Conservation (phyloP, 306 rosid species). For the Malus sieversii region DNA sequence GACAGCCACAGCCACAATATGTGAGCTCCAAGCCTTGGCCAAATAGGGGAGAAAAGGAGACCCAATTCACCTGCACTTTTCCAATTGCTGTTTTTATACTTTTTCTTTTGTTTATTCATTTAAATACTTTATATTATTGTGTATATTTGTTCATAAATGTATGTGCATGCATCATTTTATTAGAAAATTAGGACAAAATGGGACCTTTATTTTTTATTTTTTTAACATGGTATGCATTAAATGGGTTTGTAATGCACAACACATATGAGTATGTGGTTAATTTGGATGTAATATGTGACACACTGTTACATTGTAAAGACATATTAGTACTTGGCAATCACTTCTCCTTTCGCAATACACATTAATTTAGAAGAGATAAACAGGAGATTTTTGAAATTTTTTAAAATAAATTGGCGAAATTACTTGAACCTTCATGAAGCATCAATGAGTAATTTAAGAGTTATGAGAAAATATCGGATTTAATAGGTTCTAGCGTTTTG, state of each 20-base stretch:
- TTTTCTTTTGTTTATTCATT: background rate
- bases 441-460: background rate
- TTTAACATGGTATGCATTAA: background rate
- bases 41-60: background rate
- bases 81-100: background rate
- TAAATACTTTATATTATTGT: background rate
- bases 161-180: background rate
- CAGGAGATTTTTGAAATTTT: background rate
- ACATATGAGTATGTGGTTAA: background rate
- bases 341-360: background rate
- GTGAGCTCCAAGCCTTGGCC: background rate
- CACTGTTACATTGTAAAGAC: background rate
- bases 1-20: background rate
- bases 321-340: background rate
- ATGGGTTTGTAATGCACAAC: background rate
- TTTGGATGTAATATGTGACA: background rate
- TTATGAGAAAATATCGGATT: background rate
- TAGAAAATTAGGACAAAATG: background rate
- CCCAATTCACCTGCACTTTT: constrained; percentile 33
- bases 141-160: background rate
- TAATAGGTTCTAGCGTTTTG: background rate
- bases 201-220: background rate
- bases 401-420: background rate
- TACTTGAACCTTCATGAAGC: background rate
- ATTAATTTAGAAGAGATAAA: background rate